Percentiles rank a stretch among this genome's conserved stretches.
These are phyloP conservation scores for Carnegiea gigantea DNA, from an alignment of 179 eudicot species.

Conservation along the genomic window DNA sequence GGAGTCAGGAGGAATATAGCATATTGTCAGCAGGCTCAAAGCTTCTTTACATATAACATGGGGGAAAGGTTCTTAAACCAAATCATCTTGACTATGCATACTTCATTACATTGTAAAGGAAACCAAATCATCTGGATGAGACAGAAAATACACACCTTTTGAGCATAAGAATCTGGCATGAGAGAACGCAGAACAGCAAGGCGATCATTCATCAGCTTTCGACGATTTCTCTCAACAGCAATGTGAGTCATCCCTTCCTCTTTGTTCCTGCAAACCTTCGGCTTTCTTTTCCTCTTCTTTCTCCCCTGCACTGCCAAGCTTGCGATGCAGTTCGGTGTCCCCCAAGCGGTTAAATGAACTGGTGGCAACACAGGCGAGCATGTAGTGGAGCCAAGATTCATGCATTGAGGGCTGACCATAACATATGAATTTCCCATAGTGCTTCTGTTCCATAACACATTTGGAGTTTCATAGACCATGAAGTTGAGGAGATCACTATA, in stretches of 20 bases:
- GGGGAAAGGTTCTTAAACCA: too few species aligned
- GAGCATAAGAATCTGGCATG: constrained; percentile 90
- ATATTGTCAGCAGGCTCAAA: too few species aligned
- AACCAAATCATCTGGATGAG: not conserved
- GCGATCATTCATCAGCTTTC: constrained; percentile 91
- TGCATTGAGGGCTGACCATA: constrained; percentile 10
- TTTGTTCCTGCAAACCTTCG: constrained; percentile 69
- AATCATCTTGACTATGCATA: too few species aligned
- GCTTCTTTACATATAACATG: too few species aligned
- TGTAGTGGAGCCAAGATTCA: constrained; percentile 2
- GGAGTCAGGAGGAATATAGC: too few species aligned
- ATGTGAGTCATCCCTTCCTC: constrained; percentile 97
- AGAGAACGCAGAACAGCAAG: constrained; percentile 77
- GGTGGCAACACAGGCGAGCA: not conserved
- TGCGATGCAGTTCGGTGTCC: not conserved
- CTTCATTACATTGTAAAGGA: not conserved
- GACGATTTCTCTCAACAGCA: constrained; percentile 84
- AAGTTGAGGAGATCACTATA: constrained; percentile 56
- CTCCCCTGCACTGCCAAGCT: constrained; percentile 39
- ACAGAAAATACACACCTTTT: constrained; percentile 49
- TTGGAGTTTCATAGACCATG: constrained; percentile 57
- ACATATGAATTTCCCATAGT: not conserved
- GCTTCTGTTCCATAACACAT: constrained; percentile 27
- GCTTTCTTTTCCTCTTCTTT: constrained; percentile 71
- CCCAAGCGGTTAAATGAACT: constrained; percentile 3